phyloP scores from a whole-genome alignment of 345 rosid genomes.

The Iberis pinnata region DNA sequence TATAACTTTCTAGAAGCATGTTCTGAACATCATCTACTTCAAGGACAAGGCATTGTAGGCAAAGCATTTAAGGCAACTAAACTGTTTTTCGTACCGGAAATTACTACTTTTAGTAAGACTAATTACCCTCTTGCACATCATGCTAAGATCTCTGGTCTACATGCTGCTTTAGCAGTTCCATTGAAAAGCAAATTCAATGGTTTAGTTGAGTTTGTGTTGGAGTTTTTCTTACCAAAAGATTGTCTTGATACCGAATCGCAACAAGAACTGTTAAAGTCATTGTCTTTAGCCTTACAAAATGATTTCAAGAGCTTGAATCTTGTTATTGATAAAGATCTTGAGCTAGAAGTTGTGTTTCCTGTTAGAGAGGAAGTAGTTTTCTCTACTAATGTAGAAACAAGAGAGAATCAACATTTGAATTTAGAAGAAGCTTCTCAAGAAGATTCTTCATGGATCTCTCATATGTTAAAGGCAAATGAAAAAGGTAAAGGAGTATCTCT shows the following conservation, averaged over 20 bases:
- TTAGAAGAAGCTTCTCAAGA: conserved; percentile 39
- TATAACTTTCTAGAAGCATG: conserved; percentile 57
- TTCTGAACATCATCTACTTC: conserved; percentile 71
- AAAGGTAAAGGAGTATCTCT: conserved; percentile 55
- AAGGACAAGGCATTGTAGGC: conserved; percentile 84
- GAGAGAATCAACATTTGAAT: conserved; percentile 24
- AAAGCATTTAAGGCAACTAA: conserved; percentile 50
- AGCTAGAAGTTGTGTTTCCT: conserved; percentile 43
- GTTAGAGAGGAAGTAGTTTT: conserved; percentile 31
- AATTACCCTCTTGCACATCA: conserved; percentile 85
- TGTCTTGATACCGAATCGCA: conserved; percentile 46
- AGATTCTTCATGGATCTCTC: conserved; percentile 57
- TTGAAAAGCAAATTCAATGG: conserved; percentile 41
- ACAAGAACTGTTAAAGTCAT: conserved; percentile 39
- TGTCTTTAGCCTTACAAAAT: conserved; percentile 45
- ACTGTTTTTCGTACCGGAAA: conserved; percentile 58
- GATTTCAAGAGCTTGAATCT: conserved; percentile 46
- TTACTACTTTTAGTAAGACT: conserved; percentile 60
- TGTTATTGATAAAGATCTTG: conserved; percentile 45
- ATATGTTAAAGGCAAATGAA: conserved; percentile 56
- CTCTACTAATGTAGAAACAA: conserved; percentile 23
- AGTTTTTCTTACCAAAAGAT: conserved; percentile 71
- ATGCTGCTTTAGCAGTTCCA: conserved; percentile 75
- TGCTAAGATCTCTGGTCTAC: conserved; percentile 68
- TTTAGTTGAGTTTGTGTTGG: conserved; percentile 67